Evolutionary conservation across 805 yeast genomes (phyloP).

Genomic region (Geotrichum ghanense): DNA sequence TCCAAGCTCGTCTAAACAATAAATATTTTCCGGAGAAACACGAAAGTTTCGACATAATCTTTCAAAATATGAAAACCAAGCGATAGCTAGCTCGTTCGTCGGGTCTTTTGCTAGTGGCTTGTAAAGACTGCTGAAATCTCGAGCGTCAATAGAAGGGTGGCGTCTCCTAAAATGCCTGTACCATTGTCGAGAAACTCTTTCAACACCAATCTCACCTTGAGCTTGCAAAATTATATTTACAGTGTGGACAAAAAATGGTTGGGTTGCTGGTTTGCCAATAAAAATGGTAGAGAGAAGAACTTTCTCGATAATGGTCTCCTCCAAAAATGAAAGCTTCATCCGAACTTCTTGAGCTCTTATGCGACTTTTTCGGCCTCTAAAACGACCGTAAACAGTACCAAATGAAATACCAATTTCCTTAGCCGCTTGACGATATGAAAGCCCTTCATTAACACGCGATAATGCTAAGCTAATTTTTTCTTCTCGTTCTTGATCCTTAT

Average conservation of each 20-base stretch:
- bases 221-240: background rate
- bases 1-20: background rate
- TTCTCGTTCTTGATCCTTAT: background rate
- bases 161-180: background rate
- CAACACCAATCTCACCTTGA: conserved; percentile 1
- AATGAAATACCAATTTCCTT: background rate
- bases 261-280: background rate
- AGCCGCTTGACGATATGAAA: background rate
- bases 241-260: background rate
- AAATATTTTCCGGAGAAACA: background rate
- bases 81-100: background rate
- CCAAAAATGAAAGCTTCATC: background rate
- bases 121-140: background rate
- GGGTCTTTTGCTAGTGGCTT: background rate
- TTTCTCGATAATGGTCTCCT: background rate
- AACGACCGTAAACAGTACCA: background rate
- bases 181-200: background rate
- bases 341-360: background rate
- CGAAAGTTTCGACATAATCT: background rate
- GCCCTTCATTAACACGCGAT: background rate
- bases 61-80: conserved; percentile 1
- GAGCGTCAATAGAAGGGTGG: background rate
- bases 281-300: background rate
- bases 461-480: background rate
- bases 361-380: background rate